phyloP scores from a whole-genome alignment of 441 rosid species.

The Gossypium aridum region DNA sequence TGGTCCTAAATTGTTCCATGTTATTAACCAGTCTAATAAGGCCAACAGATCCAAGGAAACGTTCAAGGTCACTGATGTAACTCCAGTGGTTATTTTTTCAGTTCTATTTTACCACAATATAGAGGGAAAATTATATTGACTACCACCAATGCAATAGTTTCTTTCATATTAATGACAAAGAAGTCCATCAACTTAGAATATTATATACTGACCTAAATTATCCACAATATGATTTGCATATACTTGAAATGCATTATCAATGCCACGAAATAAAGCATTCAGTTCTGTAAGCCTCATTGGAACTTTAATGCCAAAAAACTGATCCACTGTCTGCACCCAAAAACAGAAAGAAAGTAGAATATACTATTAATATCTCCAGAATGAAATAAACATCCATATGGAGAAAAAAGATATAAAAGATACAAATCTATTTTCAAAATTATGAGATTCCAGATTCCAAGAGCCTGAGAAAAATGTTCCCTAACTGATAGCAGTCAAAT shows the following conservation, averaged over 20 bases:
- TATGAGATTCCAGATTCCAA: neutral
- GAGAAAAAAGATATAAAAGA: neutral
- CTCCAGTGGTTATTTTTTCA: neutral
- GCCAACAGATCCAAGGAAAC: neutral
- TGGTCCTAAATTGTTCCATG: neutral
- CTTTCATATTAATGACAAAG: neutral
- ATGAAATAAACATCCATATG: neutral
- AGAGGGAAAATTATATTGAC: neutral
- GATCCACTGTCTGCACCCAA: conserved; percentile 90
- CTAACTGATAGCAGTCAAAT: neutral
- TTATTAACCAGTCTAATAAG: neutral
- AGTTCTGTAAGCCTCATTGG: conserved; percentile 87
- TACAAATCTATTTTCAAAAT: neutral
- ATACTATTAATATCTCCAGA: neutral
- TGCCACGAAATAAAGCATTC: conserved; percentile 70
- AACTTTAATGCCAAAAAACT: conserved; percentile 78
- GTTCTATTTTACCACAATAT: neutral
- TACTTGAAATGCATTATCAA: conserved; percentile 94
- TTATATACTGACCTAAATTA: conserved; percentile 60
- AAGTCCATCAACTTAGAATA: conserved; percentile 10
- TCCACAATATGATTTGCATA: conserved; percentile 74
- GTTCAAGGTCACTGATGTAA: neutral
- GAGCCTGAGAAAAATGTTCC: neutral
- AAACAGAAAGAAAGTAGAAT: conserved; percentile 6
- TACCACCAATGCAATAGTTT: neutral